These are phyloP conservation scores for Obba rivulosa DNA, from an alignment of 768 basidiomycete genomes.

Conservation along the genomic window DNA sequence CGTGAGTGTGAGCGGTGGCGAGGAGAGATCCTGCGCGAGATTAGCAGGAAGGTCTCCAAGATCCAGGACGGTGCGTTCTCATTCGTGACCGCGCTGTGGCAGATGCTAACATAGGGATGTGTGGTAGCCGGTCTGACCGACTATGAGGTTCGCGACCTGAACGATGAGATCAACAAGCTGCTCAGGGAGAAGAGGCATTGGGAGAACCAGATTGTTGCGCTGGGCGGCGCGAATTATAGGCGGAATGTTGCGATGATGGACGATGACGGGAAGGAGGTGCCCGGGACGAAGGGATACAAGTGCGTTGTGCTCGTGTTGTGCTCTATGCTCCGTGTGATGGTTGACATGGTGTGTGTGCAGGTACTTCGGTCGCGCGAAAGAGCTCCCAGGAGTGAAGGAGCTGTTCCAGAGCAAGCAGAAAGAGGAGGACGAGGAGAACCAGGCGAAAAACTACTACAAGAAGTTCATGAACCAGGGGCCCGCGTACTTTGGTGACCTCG, in stretches of 20 bases:
- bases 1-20: conserved; percentile 94
- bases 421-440: conserved; percentile 87
- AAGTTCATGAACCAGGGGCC: conserved; percentile 87
- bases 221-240: conserved; percentile 95
- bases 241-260: conserved; percentile 92
- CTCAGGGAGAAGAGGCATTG: conserved; percentile 95
- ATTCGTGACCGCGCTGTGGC: neutral
- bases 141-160: conserved; percentile 93
- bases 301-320: conserved; percentile 23
- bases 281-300: conserved; percentile 98
- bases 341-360: conserved; percentile 34
- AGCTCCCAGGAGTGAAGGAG: conserved; percentile 91
- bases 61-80: conserved; percentile 81
- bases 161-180: conserved; percentile 96
- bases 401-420: conserved; percentile 85
- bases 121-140: conserved; percentile 80
- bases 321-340: neutral
- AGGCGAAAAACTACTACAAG: conserved; percentile 69
- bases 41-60: conserved; percentile 94
- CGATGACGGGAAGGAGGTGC: conserved; percentile 93
- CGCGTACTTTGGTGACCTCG: conserved; percentile 86
- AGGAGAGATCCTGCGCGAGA: conserved; percentile 91
- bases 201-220: conserved; percentile 96
- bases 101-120: neutral
- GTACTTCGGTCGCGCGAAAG: conserved; percentile 96